Base-by-base conservation (phyloP, 1,284 basidiomycete genomes). In the Xanthoconium separans region DNA sequence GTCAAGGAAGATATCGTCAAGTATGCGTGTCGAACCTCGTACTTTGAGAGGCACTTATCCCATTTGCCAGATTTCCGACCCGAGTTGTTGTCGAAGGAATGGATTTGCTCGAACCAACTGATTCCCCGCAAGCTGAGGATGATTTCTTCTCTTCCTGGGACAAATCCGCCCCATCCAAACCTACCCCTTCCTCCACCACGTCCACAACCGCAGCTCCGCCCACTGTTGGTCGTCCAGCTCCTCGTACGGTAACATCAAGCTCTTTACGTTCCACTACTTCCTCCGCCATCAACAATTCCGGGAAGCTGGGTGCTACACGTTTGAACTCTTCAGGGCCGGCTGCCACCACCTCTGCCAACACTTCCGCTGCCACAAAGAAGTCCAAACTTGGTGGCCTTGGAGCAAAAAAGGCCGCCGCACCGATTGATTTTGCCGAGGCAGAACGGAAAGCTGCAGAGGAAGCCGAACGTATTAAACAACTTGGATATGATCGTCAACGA, bases 71-170 rank as follows among this genome's bases (percentile, higher is more conserved):
- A 61, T 90, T 84, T 67, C 90, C 92, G 0, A 76, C 82, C 22
- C 84, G 87, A 12, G 87, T 95, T 47, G 74, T 84, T 50, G 80
- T 95, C 36, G 94, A 96, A 31, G 94, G 94, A 15, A 76, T 85
- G 33, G 84, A 85, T 16, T 65, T 78, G 1, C 53, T 73, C 4
- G 59, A 75, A 20, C 61, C 74, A 4, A 61, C 72, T 6, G 65
- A 73, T 20, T 64, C 65, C 0, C 70, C 73, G 6, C 79, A 78
- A 42, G 77, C 75, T 11, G 84, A 80, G 3, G 90, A 91, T 15
- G 95, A 98, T 72, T 99, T 98, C 72, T 98, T 98, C 75, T 87
- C 92, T 51, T 89, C 91, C 33, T 98, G 95, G 94, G 94, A 96
- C 61, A 95, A 95, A 68, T 87, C 91, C 2, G 73, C 80, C 12